Percentiles rank a stretch among this genome's conserved stretches.
Evolutionary conservation across 2,329 filamentous ascomycete genomes (phyloP).

Genomic region (Penicillium sp.): DNA sequence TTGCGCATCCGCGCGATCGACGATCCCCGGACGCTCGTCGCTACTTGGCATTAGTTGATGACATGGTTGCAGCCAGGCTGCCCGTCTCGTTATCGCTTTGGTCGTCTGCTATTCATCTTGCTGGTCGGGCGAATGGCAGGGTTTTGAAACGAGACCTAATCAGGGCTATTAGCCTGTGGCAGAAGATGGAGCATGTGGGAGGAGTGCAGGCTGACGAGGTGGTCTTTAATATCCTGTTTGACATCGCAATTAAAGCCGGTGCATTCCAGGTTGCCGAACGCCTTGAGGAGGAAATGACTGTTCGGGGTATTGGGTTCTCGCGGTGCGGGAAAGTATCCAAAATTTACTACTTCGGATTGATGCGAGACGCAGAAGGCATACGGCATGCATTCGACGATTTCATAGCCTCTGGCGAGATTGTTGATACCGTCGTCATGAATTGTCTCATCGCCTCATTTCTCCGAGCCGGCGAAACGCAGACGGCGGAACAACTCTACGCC

Average conservation of each 20-base stretch:
- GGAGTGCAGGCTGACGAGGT: conserved; percentile 67
- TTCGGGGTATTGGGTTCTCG: conserved; percentile 67
- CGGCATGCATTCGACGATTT: conserved; percentile 78
- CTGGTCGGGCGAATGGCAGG: conserved; percentile 67
- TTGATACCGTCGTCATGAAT: conserved; percentile 86
- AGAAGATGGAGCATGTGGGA: conserved; percentile 79
- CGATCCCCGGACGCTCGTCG: conserved; percentile 64
- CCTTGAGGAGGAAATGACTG: conserved; percentile 78
- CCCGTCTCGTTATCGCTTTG: conserved; percentile 70
- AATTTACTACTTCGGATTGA: conserved; percentile 81
- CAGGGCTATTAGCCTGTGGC: conserved; percentile 76
- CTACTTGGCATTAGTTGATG: conserved; percentile 80
- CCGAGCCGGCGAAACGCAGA: conserved; percentile 70
- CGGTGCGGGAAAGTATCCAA: conserved; percentile 80
- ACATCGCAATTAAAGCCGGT: conserved; percentile 80
- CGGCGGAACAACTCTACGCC: conserved; percentile 78
- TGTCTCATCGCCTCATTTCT: conserved; percentile 80
- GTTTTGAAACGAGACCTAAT: conserved; percentile 64
- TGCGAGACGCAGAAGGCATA: conserved; percentile 71
- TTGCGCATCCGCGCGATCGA: conserved; percentile 57
- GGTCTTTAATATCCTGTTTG: conserved; percentile 94
- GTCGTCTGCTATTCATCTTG: conserved; percentile 81
- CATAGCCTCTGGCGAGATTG: conserved; percentile 80
- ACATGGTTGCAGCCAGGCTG: conserved; percentile 75
- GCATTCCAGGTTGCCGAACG: conserved; percentile 84